Evolutionary conservation across 768 basidiomycete species (phyloP), one percentile per base, ranked within the genome.

Genomic region (Pleurotus tuber-regium): DNA sequence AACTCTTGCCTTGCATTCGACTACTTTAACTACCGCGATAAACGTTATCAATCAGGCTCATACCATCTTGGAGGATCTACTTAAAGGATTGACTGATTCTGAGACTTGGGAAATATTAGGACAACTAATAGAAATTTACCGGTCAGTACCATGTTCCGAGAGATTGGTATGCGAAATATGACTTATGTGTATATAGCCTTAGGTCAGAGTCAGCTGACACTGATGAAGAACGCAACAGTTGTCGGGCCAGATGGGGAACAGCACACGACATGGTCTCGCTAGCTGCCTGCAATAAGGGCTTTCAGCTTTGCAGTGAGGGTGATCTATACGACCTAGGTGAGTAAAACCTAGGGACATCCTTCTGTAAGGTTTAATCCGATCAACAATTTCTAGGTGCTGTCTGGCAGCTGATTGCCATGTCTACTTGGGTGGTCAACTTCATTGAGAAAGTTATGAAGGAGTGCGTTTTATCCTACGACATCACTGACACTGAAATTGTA

Each of bases 391-490:
- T 48, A 92, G 89, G 82, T 48, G 80, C 84, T 29, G 75, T 82
- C 23, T 91, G 89, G 89, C 83, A 86, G 55, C 72, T 91, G 11
- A 78, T 83, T 40, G 78, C 76, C 7, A 59, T 89, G 40, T 79
- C 77, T 1, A 69, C 67, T 6, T 92, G 87, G 87, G 62, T 80
- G 38, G 68, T 89, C 23, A 66, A 67, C 28, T 83, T 89, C 56
- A 55, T 83, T 16, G 86, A 87, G 61, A 77, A 68, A 46, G 62
- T 92, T 4, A 63, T 89, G 65, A 86, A 80, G 57, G 66, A 74
- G 53, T 77, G 74, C 56, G 69, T 81, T n/a, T 53, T 77, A 6
- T 73, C 63, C 16, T 63, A 63, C 51, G 64, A 69, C 43, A 41
- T 57, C 16, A 30, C 16, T 33, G 39, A 50, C 49, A 39, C 59